Percentiles rank a stretch among this genome's conserved stretches.
These are phyloP conservation scores for Meira miltonrushii DNA, from an alignment of 1,284 basidiomycete genomes.

Conservation along the genomic window DNA sequence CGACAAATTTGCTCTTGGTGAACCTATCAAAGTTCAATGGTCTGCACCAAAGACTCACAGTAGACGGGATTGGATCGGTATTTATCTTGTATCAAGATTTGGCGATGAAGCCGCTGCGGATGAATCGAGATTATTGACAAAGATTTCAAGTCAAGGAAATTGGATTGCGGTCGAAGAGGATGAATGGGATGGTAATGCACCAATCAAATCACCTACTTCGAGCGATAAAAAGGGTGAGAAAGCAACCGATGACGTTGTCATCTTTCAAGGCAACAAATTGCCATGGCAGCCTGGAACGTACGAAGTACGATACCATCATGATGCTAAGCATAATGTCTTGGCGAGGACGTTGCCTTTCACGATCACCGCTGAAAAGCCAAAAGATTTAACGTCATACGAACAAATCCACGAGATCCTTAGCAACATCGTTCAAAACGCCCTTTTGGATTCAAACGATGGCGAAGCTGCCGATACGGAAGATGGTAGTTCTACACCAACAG, in stretches of 20 bases:
- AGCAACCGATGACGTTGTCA: neutral
- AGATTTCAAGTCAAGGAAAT: constrained; percentile 77
- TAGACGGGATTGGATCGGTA: constrained; percentile 92
- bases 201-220: constrained; percentile 30
- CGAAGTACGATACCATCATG: constrained; percentile 64
- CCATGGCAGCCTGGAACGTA: constrained; percentile 83
- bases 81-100: constrained; percentile 59
- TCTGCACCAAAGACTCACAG: constrained; percentile 80
- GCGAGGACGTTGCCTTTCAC: constrained; percentile 74
- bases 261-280: constrained; percentile 57
- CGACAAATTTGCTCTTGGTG: constrained; percentile 75
- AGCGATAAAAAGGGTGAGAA: neutral
- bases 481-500: constrained; percentile 6
- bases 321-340: constrained; percentile 89
- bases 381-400: constrained; percentile 58
- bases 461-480: constrained; percentile 66
- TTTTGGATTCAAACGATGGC: constrained; percentile 70
- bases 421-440: constrained; percentile 71
- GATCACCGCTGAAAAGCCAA: constrained; percentile 65
- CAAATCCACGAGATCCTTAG: constrained; percentile 60
- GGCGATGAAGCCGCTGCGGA: constrained; percentile 17
- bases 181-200: constrained; percentile 81
- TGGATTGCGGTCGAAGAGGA: constrained; percentile 88
- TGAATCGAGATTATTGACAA: constrained; percentile 57
- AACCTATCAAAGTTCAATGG: constrained; percentile 82